These are phyloP conservation scores for Phytomonas serpens DNA, from an alignment of 208 protist genomes.

Conservation along the genomic window DNA sequence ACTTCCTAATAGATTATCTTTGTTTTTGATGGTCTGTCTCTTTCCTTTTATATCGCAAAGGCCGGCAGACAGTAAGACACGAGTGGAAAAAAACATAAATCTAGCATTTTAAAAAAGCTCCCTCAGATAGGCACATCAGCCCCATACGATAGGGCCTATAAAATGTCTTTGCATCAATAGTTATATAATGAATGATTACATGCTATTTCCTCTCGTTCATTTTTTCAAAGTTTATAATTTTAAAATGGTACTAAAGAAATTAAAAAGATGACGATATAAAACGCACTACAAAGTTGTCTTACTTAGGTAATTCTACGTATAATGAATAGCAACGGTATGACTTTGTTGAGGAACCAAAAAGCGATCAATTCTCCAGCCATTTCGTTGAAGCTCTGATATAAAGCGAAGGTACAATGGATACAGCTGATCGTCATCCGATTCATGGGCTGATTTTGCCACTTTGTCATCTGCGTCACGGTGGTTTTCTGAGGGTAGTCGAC, in stretches of 20 bases:
- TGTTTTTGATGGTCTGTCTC: background rate
- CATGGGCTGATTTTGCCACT: background rate
- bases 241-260: background rate
- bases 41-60: background rate
- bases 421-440: constrained; percentile 15
- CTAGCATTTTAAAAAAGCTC: background rate
- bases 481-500: constrained; percentile 3
- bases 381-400: constrained; percentile 16
- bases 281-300: background rate
- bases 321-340: constrained; percentile 30
- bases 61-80: background rate
- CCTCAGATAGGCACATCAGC: background rate
- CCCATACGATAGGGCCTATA: background rate
- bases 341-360: constrained; percentile 31
- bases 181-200: background rate
- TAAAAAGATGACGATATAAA: background rate
- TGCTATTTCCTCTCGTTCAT: background rate
- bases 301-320: constrained; percentile 15
- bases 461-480: constrained; percentile 7
- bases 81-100: background rate
- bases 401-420: constrained; percentile 28
- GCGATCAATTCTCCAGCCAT: constrained; percentile 37
- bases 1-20: background rate
- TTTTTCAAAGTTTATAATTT: background rate
- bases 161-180: background rate